These are phyloP conservation scores for Laguncularia racemosa DNA, from an alignment of 345 rosid species.

Conservation along the genomic window DNA sequence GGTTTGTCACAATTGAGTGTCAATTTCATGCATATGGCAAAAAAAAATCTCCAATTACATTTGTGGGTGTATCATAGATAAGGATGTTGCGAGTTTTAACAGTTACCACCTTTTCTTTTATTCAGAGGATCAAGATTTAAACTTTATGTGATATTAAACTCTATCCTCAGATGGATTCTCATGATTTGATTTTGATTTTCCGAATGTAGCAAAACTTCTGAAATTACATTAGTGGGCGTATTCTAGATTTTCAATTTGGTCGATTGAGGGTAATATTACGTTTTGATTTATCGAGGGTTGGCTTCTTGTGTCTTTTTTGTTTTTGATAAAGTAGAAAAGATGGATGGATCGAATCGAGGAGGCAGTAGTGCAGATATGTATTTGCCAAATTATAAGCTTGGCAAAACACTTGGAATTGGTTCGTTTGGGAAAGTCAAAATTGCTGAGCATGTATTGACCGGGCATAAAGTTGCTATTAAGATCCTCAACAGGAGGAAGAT, in stretches of 20 bases:
- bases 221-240: too few species aligned
- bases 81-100: too few species aligned
- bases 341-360: conserved; percentile 69
- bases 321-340: conserved; percentile 9
- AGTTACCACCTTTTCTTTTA: too few species aligned
- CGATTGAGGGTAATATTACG: background rate
- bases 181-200: too few species aligned
- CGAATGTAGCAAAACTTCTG: too few species aligned
- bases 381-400: conserved; percentile 84
- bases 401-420: conserved; percentile 94
- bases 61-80: too few species aligned
- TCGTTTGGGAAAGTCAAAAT: conserved; percentile 96
- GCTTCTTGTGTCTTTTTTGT: background rate
- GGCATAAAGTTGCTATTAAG: conserved; percentile 96
- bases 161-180: too few species aligned
- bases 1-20: too few species aligned
- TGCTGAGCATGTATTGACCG: conserved; percentile 87
- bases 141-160: too few species aligned
- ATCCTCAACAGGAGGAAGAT: conserved; percentile 91
- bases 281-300: background rate
- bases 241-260: background rate
- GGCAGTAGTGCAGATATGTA: conserved; percentile 51
- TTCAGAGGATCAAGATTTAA: too few species aligned
- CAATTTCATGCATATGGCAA: too few species aligned
- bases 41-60: too few species aligned